Evolutionary conservation across 352 stramenopile genomes (phyloP).

Genomic region (Phytophthora citricola): DNA sequence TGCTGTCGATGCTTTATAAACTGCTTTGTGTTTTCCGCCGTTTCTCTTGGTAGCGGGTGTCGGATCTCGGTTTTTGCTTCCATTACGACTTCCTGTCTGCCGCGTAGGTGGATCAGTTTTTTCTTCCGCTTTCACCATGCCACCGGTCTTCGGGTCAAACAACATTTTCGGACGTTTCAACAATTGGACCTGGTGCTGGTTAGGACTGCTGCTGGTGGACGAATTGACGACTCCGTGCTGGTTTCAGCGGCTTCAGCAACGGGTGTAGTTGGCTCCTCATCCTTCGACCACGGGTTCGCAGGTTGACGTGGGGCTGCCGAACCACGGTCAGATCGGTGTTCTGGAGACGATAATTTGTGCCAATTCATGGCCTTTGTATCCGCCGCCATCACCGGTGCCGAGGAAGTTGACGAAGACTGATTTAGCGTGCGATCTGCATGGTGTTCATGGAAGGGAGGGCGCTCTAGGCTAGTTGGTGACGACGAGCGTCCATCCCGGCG

Average conservation of each 20-base stretch:
- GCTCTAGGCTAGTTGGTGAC: background rate
- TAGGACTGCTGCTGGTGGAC: constrained; percentile 20
- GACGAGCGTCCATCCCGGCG: constrained; percentile 9
- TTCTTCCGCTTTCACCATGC: constrained; percentile 57
- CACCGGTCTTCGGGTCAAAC: constrained; percentile 74
- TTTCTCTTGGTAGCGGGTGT: background rate
- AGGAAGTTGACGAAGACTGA: constrained; percentile 1
- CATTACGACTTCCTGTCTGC: constrained; percentile 9
- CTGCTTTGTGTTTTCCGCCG: constrained; percentile 1
- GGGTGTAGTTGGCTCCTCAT: constrained; percentile 13
- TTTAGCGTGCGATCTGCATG: constrained; percentile 5
- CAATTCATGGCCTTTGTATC: constrained; percentile 15
- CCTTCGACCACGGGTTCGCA: constrained; percentile 9
- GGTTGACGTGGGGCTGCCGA: background rate
- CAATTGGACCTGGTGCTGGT: constrained; percentile 51
- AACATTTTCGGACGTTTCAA: constrained; percentile 76
- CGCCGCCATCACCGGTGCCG: constrained; percentile 1
- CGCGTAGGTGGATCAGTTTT: constrained; percentile 13
- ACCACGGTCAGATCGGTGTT: background rate
- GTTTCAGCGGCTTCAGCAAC: constrained; percentile 13
- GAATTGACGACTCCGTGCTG: constrained; percentile 26
- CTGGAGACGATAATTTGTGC: constrained; percentile 8
- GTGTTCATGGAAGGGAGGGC: background rate
- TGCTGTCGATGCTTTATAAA: constrained; percentile 10
- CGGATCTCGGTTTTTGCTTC: constrained; percentile 9